A percentile compares a stretch with the other conserved stretches of the same genome.
Evolutionary conservation across 176 grass and related monocot genomes (phyloP).

Genomic region (Dendrocalamus sinicus): DNA sequence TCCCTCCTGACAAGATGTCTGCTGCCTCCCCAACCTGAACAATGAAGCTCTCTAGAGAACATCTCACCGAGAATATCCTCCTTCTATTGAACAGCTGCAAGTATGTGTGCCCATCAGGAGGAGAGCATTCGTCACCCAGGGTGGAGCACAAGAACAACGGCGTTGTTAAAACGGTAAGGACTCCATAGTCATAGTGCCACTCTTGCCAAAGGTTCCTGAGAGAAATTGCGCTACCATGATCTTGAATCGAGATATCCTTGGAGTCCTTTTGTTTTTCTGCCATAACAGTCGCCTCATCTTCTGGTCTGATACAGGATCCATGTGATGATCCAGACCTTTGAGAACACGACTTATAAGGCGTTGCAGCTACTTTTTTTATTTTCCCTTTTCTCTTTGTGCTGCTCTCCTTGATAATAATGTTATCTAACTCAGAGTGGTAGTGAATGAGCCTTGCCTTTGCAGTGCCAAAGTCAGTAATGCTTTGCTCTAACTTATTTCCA

Average conservation of each 20-base stretch:
- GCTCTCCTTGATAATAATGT: slow-evolving; percentile 56
- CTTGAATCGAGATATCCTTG: neutral
- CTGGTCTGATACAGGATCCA: neutral
- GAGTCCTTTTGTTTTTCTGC: neutral
- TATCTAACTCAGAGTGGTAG: slow-evolving; percentile 80
- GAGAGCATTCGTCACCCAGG: slow-evolving; percentile 47
- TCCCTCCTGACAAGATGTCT: slow-evolving; percentile 73
- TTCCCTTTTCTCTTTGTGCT: slow-evolving; percentile 31
- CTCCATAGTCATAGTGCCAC: slow-evolving; percentile 96
- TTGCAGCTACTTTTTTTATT: slow-evolving; percentile 15
- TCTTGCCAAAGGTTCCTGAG: slow-evolving; percentile 80
- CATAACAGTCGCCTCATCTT: neutral
- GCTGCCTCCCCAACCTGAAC: slow-evolving; percentile 87
- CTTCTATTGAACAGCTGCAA: slow-evolving; percentile 68
- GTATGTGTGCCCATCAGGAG: slow-evolving; percentile 60
- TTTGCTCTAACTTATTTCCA: slow-evolving; percentile 62
- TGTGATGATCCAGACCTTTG: neutral
- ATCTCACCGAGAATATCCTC: slow-evolving; percentile 69
- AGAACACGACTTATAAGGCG: neutral
- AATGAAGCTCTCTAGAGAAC: slow-evolving; percentile 69
- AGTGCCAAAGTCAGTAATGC: slow-evolving; percentile 65
- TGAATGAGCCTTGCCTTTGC: slow-evolving; percentile 90
- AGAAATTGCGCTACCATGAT: neutral
- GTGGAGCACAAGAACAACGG: slow-evolving; percentile 64
- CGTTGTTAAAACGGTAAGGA: slow-evolving; percentile 78